Conservation (phyloP, 2,329 filamentous ascomycete species). For the Blumeria graminis region DNA sequence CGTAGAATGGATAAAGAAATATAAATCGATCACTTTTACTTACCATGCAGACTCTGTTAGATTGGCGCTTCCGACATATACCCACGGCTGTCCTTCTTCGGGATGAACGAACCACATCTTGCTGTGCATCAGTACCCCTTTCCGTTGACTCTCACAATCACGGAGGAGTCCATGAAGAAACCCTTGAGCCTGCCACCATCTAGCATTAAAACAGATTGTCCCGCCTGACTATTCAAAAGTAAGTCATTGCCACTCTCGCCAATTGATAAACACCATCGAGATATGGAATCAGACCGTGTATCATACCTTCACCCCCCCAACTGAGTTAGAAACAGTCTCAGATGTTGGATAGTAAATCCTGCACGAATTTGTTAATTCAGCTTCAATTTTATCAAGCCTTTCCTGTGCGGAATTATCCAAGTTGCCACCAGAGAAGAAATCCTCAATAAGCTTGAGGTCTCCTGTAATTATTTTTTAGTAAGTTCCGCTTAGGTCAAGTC, state of each 20-base stretch:
- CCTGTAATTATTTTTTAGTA: neutral
- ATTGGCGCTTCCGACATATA: slow-evolving; percentile 78
- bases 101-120: slow-evolving; percentile 40
- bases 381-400: slow-evolving; percentile 5
- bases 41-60: slow-evolving; percentile 82
- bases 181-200: slow-evolving; percentile 39
- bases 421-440: too few species aligned
- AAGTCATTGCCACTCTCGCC: too few species aligned
- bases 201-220: slow-evolving; percentile 55
- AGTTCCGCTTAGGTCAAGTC: neutral
- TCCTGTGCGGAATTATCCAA: neutral
- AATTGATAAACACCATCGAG: neutral
- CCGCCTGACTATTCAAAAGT: slow-evolving; percentile 34
- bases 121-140: slow-evolving; percentile 64
- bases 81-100: slow-evolving; percentile 26
- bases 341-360: slow-evolving; percentile 62
- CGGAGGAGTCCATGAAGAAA: slow-evolving; percentile 53
- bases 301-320: slow-evolving; percentile 23
- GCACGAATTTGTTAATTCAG: slow-evolving; percentile 24
- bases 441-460: too few species aligned
- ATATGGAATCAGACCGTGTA: neutral
- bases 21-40: slow-evolving; percentile 14
- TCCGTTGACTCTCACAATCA: slow-evolving; percentile 48
- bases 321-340: slow-evolving; percentile 40
- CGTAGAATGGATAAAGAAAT: too few species aligned